A percentile compares a stretch with the other conserved stretches of the same genome.
Evolutionary conservation across 306 rosid species (phyloP).

Genomic region (Cucurbita maxima): DNA sequence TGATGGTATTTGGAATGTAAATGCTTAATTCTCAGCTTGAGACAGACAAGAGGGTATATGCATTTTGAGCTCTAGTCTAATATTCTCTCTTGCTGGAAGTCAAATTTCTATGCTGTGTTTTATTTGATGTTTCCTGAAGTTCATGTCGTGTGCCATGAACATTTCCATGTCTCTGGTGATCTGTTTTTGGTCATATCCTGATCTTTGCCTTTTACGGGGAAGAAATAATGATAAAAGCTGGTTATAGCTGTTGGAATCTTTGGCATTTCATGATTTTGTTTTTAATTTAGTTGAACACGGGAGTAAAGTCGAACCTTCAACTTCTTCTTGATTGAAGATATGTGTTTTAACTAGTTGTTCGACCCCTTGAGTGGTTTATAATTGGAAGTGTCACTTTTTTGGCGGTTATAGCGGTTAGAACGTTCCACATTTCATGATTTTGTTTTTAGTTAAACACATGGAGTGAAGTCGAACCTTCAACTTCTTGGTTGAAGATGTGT

Average conservation of each 20-base stretch:
- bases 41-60: not conserved
- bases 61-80: not conserved
- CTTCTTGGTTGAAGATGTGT: no score
- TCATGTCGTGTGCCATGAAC: not conserved
- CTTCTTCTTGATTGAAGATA: not conserved
- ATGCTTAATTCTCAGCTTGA: constrained; percentile 2
- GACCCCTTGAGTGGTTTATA: no score
- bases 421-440: no score
- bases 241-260: not conserved
- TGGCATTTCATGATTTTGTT: not conserved
- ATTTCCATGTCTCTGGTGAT: not conserved
- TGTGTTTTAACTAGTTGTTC: not conserved
- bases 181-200: not conserved
- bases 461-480: no score
- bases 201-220: not conserved
- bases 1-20: constrained; percentile 2
- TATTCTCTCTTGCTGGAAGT: not conserved
- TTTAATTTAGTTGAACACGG: not conserved
- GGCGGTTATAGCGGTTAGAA: no score
- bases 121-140: not conserved
- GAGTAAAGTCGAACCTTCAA: not conserved
- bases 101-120: not conserved
- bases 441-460: no score
- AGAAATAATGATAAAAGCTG: not conserved
- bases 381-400: not conserved